Conservation (phyloP, 371 early-diverging fungal genomes). For the Coemansia sp. region DNA sequence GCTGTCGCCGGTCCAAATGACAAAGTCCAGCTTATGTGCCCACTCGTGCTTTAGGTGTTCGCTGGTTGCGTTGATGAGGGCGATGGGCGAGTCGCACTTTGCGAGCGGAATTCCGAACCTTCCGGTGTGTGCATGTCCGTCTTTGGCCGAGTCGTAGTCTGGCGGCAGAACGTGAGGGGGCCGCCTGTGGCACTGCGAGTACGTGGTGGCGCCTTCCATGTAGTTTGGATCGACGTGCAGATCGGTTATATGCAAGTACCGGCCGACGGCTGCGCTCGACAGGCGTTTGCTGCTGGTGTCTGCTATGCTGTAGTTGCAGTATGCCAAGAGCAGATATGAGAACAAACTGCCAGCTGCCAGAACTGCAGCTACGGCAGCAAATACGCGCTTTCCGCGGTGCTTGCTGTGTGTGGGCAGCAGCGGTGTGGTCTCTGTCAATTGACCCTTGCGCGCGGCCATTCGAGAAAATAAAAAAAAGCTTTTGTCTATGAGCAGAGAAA, state of each 20-base stretch:
- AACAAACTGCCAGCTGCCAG: neutral
- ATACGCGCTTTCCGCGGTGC: neutral
- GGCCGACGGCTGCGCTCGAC: slow-evolving; percentile 18
- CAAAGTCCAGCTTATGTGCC: slow-evolving; percentile 67
- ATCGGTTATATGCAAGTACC: slow-evolving; percentile 75
- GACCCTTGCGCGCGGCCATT: neutral
- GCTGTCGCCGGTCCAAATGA: slow-evolving; percentile 81
- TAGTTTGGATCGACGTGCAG: slow-evolving; percentile 68
- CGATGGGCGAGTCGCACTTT: slow-evolving; percentile 70
- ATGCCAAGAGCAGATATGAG: neutral
- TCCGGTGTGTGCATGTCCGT: slow-evolving; percentile 34
- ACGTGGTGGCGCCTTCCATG: slow-evolving; percentile 54
- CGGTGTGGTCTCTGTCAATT: neutral
- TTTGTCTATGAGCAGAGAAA: neutral
- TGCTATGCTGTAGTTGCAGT: neutral
- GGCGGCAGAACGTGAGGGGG: slow-evolving; percentile 14
- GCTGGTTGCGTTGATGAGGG: slow-evolving; percentile 67
- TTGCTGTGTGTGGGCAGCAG: neutral
- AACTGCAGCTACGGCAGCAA: neutral
- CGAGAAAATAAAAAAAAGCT: neutral
- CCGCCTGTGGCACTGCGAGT: slow-evolving; percentile 62
- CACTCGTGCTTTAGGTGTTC: slow-evolving; percentile 66
- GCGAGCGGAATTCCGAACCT: slow-evolving; percentile 63
- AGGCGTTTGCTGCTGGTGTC: neutral
- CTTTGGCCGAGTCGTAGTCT: slow-evolving; percentile 17